Percentiles rank a stretch among this genome's conserved stretches.
Evolutionary conservation across 2,329 filamentous ascomycete genomes (phyloP).

Genomic region (Fusarium sp.): DNA sequence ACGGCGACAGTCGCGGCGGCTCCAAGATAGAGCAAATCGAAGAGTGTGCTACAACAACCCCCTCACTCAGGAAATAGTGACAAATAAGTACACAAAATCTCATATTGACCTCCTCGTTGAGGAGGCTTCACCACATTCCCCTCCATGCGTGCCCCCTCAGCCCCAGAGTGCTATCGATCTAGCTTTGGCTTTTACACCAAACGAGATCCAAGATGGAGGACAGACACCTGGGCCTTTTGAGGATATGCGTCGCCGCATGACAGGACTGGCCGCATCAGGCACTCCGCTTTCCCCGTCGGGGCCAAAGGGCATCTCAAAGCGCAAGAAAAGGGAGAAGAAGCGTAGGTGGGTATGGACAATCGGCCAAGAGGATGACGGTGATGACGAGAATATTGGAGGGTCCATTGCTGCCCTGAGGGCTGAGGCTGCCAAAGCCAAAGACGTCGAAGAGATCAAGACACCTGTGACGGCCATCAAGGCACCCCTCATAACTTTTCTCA

Average conservation of each 20-base stretch:
- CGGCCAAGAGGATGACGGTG: constrained; percentile 61
- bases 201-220: constrained; percentile 68
- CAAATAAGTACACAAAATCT: constrained; percentile 68
- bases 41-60: constrained; percentile 71
- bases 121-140: constrained; percentile 61
- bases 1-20: constrained; percentile 61
- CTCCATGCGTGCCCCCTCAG: constrained; percentile 43
- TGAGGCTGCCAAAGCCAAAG: constrained; percentile 39
- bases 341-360: constrained; percentile 74
- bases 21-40: constrained; percentile 63
- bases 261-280: constrained; percentile 53
- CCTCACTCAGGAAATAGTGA: constrained; percentile 70
- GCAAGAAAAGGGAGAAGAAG: constrained; percentile 66
- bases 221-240: constrained; percentile 71
- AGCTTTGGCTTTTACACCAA: constrained; percentile 60
- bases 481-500: constrained; percentile 32
- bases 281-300: constrained; percentile 54
- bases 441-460: constrained; percentile 31
- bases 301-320: constrained; percentile 59
- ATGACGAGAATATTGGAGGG: constrained; percentile 54
- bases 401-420: constrained; percentile 53
- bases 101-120: constrained; percentile 71
- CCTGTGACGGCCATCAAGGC: constrained; percentile 36
- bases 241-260: constrained; percentile 68
- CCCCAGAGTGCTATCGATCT: constrained; percentile 58